Conservation (phyloP, 371 early-diverging fungal species). For the Mucor irregularis region DNA sequence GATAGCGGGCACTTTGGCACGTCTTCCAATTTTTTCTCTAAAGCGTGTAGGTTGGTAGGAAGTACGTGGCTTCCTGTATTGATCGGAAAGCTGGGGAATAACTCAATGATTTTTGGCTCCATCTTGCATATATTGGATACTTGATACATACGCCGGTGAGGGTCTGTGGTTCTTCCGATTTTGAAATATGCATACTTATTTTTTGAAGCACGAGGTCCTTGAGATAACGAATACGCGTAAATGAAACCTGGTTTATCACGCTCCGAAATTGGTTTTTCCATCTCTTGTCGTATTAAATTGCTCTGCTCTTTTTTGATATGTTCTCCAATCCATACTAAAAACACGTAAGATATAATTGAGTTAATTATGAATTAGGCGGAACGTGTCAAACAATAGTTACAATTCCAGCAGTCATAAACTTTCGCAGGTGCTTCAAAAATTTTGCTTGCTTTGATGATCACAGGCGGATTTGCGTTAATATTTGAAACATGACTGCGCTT, state of each 20-base stretch:
- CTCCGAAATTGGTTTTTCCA: constrained; percentile 47
- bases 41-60: constrained; percentile 20
- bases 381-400: background rate
- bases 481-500: background rate
- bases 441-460: background rate
- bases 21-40: constrained; percentile 6
- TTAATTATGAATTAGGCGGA: background rate
- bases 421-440: background rate
- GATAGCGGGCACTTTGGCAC: constrained; percentile 44
- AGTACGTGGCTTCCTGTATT: constrained; percentile 7
- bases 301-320: constrained; percentile 6
- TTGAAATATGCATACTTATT: constrained; percentile 49
- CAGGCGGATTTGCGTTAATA: background rate
- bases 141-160: constrained; percentile 54
- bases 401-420: constrained; percentile 17
- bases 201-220: constrained; percentile 31
- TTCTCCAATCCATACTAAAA: constrained; percentile 32
- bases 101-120: constrained; percentile 45
- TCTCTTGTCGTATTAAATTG: constrained; percentile 26
- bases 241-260: constrained; percentile 54
- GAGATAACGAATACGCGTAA: constrained; percentile 45
- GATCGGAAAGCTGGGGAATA: constrained; percentile 38
- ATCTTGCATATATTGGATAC: constrained; percentile 45
- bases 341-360: background rate
- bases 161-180: constrained; percentile 53